Conservation (phyloP, 1,284 basidiomycete species). For the Vanrija sp. region DNA sequence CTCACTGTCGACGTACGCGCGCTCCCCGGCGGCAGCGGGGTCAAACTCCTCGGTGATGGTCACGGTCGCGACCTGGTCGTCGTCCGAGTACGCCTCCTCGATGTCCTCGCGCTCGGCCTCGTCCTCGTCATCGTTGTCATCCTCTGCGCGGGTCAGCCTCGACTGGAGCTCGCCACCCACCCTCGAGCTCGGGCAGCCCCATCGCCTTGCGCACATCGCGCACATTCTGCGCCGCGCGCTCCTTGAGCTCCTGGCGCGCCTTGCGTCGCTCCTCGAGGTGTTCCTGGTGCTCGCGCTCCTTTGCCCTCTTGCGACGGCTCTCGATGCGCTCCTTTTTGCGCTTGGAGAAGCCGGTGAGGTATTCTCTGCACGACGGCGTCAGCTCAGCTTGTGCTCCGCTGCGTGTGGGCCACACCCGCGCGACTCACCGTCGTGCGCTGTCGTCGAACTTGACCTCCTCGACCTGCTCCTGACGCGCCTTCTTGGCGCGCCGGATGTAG, state of each 20-base stretch:
- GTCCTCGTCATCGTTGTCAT: conserved; percentile 10
- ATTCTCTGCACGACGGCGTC: conserved; percentile 34
- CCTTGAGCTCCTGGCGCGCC: conserved; percentile 41
- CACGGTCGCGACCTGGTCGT: conserved; percentile 47
- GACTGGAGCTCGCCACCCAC: too few species aligned
- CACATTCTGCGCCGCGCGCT: conserved; percentile 44
- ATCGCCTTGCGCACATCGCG: conserved; percentile 42
- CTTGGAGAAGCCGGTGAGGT: conserved; percentile 49
- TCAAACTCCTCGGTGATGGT: conserved; percentile 50
- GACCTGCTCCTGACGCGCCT: conserved; percentile 43
- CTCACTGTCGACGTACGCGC: not conserved
- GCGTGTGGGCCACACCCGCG: too few species aligned
- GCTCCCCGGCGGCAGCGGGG: conserved; percentile 11
- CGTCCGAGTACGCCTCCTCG: conserved; percentile 45
- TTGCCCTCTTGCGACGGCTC: conserved; percentile 40
- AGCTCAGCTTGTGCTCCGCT: not conserved
- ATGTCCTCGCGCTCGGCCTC: conserved; percentile 19
- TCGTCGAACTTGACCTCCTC: conserved; percentile 51
- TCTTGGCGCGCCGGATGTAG: conserved; percentile 48
- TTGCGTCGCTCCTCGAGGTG: conserved; percentile 44
- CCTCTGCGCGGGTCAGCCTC: conserved; percentile 4
- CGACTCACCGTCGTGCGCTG: conserved; percentile 40
- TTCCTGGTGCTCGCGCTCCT: conserved; percentile 44
- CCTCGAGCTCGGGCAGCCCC: conserved; percentile 34
- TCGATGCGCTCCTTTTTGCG: conserved; percentile 50